Conservation (phyloP, 2,329 filamentous ascomycete genomes). For the Botrytis elliptica region DNA sequence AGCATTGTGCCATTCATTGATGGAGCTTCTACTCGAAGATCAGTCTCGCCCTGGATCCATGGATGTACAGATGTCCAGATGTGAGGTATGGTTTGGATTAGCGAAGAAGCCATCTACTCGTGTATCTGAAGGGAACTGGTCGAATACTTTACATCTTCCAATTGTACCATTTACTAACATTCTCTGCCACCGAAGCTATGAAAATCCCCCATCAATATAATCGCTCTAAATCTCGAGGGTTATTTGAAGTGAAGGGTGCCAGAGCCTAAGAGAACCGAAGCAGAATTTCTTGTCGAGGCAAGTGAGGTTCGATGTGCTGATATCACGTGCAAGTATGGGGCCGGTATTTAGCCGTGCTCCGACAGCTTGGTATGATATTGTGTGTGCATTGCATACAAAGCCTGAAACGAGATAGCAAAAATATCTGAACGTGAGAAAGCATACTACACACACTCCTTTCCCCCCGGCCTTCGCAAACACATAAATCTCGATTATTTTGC, state of each 20-base stretch:
- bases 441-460: too few species aligned
- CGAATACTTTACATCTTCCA: background rate
- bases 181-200: background rate
- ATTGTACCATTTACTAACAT: background rate
- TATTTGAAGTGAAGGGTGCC: background rate
- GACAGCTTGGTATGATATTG: background rate
- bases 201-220: background rate
- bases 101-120: background rate
- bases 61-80: background rate
- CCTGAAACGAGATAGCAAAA: too few species aligned
- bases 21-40: too few species aligned
- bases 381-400: too few species aligned
- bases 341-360: background rate
- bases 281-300: background rate
- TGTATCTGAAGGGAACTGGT: background rate
- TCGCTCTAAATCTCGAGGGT: background rate
- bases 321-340: background rate
- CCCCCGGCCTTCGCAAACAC: too few species aligned
- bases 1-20: background rate
- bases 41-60: too few species aligned
- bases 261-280: background rate
- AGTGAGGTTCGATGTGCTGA: background rate
- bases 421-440: too few species aligned
- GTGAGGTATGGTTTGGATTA: background rate
- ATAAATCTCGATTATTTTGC: too few species aligned